Evolutionary conservation across 1,139 yeast species (phyloP), one percentile per base, ranked within the genome.

Genomic region (Kodamaea ohmeri): DNA sequence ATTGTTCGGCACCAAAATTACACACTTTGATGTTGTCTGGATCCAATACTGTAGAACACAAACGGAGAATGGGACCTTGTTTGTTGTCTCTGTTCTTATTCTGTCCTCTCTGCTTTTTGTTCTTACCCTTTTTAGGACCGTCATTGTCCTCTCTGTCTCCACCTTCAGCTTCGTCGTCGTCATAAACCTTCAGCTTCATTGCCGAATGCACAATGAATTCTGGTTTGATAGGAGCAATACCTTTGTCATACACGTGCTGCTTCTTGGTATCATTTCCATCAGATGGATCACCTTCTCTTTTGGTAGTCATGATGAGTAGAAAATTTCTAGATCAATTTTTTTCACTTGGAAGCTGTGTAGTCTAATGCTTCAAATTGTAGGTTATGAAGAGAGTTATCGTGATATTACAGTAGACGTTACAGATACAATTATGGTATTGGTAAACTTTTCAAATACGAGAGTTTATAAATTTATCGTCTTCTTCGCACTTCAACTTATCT

Each of bases 51-150:
- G 81, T 62, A 1, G 82, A 65, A 61, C 97, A 92, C 37, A 90
- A 61, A 51, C 80, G 74, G 36, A 85, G 61, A 5, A 70, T 71
- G 45, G 84, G 96, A 43, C 63, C 70, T 59, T 88, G 96, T 41
- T 73, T 76, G 50, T 89, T 71, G 48, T 86, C 92, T 51, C 98
- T 73, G 48, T 80, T 79, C 60, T 92, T 90, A 62, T 92, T 92
- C 63, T 92, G 97, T 1, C 98, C 98, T 37, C 90, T 70, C 42
- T 64, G 60, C 61, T 76, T 74, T 58, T 76, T 73, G 28, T 44
- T 44, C 33, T 66, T 61, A 42, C 73, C 74, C 37, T 55, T 56
- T 54, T 54, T 28, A 50, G 54, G 17, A 49, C 49, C 36, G 39
- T 49, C 34, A 13, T 61, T 65, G 48, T 68, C 68, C 13, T 46